A percentile compares a stretch with the other conserved stretches of the same genome.
Conservation (phyloP, 2,329 filamentous ascomycete genomes). For the Aspergillus ibericus region DNA sequence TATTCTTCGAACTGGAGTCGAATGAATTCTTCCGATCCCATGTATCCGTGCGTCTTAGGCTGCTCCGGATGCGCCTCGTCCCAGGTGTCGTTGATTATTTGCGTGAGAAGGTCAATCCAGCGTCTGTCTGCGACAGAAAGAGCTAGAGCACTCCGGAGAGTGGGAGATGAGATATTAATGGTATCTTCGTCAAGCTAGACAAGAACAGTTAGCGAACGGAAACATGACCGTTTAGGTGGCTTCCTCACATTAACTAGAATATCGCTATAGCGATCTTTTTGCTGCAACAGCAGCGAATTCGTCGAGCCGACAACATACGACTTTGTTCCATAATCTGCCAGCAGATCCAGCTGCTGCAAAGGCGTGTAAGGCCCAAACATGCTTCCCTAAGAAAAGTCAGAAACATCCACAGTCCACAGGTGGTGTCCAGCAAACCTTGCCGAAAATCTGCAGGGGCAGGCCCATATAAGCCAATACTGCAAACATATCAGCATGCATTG, state of each 20-base stretch:
- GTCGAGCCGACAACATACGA: slow-evolving; percentile 97
- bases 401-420: slow-evolving; percentile 54
- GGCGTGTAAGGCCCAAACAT: slow-evolving; percentile 97
- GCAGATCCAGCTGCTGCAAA: slow-evolving; percentile 87
- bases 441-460: slow-evolving; percentile 89
- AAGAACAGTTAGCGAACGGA: not conserved
- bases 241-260: slow-evolving; percentile 75
- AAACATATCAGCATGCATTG: slow-evolving; percentile 25
- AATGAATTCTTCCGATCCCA: slow-evolving; percentile 96
- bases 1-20: slow-evolving; percentile 97
- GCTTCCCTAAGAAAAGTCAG: slow-evolving; percentile 65
- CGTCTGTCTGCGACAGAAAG: slow-evolving; percentile 85
- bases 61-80: slow-evolving; percentile 84
- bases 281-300: slow-evolving; percentile 88
- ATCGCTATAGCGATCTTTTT: slow-evolving; percentile 94
- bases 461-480: slow-evolving; percentile 88
- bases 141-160: slow-evolving; percentile 70
- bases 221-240: not conserved
- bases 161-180: slow-evolving; percentile 78
- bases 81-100: slow-evolving; percentile 95
- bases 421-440: slow-evolving; percentile 61
- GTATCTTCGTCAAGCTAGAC: slow-evolving; percentile 75
- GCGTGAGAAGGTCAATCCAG: slow-evolving; percentile 95
- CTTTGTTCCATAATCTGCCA: slow-evolving; percentile 91
- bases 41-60: slow-evolving; percentile 93